Evolutionary conservation across 805 yeast genomes (phyloP), one percentile per base, ranked within the genome.

Genomic region (Cyberlindnera maclurae): DNA sequence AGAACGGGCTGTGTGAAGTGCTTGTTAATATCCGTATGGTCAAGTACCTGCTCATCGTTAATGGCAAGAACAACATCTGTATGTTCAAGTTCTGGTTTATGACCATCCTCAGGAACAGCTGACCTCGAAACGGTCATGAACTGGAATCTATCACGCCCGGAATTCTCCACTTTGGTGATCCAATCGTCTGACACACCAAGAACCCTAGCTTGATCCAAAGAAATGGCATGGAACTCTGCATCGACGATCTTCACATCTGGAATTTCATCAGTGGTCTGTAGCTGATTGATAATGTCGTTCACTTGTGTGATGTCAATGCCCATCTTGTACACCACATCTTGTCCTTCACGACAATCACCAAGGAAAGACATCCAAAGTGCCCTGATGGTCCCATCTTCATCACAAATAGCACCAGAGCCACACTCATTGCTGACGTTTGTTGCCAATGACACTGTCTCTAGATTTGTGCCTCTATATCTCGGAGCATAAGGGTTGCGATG

Each of bases 181-280:
- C 95, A 87, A 31, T 75, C 76, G 49, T 84, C 90, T 0, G 93
- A 75, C 16, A 88, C 95, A n/a, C 95, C 95, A 52, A 85, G 71
- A 33, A 84, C 74, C 59, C 96, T 76, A 3, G 94, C 95, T 52
- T 77, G 81, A 18, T 78, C 71, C 17, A 87, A 66, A 2, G 85
- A 72, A 26, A 82, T 65, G 0, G 88, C 68, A 12, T 73, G 71
- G 49, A 86, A 78, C 51, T 86, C 96, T 28, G 85, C 81, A 54
- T 88, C 96, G 36, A 89, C 69, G 35, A 86, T 77, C 43, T 82
- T 70, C 31, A 79, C 67, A 22, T 70, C 64, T 5, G 90, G 88
- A 1, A 61, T 33, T 33, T 71, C 71, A 15, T 73, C 73, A 12
- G 68, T 65, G 16, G 47, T 43, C 43, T 71, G 72, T 38, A 87